Percentiles rank a stretch among this genome's conserved stretches.
These are phyloP conservation scores for Podaxis pistillaris DNA, from an alignment of 768 basidiomycete genomes.

Conservation along the genomic window DNA sequence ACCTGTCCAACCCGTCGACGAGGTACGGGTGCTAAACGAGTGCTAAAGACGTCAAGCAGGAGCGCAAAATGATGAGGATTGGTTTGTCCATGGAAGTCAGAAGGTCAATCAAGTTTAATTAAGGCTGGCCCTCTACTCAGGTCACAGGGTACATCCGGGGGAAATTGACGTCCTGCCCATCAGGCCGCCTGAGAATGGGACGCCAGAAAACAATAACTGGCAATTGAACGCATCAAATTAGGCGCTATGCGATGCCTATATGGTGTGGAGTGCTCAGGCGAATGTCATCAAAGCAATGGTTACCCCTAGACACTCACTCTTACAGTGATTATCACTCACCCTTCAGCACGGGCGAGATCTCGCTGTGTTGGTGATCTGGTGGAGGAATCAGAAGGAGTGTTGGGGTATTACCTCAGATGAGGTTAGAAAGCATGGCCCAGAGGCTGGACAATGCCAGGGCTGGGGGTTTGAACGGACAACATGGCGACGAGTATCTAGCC, in stretches of 20 bases:
- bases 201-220: neutral
- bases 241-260: neutral
- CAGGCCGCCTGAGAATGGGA: neutral
- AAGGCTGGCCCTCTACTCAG: neutral
- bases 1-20: too few relatives aligned
- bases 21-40: neutral
- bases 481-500: neutral
- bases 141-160: neutral
- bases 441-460: neutral
- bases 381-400: too few relatives aligned
- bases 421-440: too few relatives aligned
- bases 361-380: too few relatives aligned
- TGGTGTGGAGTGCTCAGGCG: neutral
- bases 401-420: too few relatives aligned
- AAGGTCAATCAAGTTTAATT: neutral
- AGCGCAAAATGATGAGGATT: neutral
- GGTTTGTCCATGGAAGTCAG: too few relatives aligned
- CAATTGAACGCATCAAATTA: neutral
- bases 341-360: neutral
- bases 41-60: neutral
- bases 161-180: neutral
- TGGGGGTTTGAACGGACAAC: neutral
- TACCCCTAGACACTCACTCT: neutral
- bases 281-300: neutral
- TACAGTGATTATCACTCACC: neutral